Evolutionary conservation across 805 yeast species (phyloP), one percentile per base, ranked within the genome.

Genomic region (Blastobotrys attinorum): DNA sequence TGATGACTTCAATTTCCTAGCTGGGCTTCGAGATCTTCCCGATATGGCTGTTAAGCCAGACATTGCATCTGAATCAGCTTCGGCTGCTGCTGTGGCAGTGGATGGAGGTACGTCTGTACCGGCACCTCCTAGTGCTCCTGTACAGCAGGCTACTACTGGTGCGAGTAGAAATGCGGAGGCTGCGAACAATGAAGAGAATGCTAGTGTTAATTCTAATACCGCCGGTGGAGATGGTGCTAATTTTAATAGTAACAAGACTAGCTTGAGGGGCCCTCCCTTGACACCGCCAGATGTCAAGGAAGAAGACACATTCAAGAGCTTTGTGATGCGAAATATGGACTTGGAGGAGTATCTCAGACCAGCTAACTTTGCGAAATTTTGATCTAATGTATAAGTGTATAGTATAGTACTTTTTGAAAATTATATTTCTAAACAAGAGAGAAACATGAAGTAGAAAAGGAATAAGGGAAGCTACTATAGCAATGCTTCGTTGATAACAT

Each of bases 321-420:
- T 54, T 22, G 40, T 55, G 13, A 44, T 48, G 25, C 47, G 56
- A 4, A 49, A 45, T 39, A 50, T 54, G 51, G 46, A 51, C 27
- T 45, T 54, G 16, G 57, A 54, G 31, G 56, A 54, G 34, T 48
- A 53, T 42, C 43, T 53, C 31, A 21, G 39, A 7, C 39, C 39
- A 17, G 39, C 21, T 13, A 25, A 25, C 7, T 25, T 25, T 25
- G 7, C 29, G 29, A 8, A 25, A 11, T 25, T 8, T n/a, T n/a
- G n/a, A n/a, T n/a, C n/a, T n/a, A n/a, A n/a, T n/a, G 29, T 25
- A 25, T 25, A 8, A 25, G 29, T 25, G 11, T 25, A 25, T 25
- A 25, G 7, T 32, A 4, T 22, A 5, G 21, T 16, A 16, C 36
- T 5, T 13, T 16, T 32, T 32, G 4, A 32, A 3, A n/a, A n/a